phyloP scores from a whole-genome alignment of 768 basidiomycete genomes.

The Termitomyces sp. region DNA sequence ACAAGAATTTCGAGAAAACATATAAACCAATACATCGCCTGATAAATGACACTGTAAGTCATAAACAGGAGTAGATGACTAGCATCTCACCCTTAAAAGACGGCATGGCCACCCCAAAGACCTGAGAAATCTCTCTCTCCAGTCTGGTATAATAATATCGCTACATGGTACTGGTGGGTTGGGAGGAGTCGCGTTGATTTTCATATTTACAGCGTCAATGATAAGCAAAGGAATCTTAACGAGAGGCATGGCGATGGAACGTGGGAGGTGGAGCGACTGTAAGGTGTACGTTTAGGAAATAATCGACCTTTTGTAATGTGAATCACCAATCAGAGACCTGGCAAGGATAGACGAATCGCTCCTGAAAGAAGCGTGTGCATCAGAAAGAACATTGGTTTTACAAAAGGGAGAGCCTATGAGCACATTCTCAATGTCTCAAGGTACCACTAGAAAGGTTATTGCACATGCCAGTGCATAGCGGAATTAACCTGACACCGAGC shows the following conservation, averaged over 20 bases:
- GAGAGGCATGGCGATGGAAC: slow-evolving; percentile 16
- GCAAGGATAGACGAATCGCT: not conserved
- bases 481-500: slow-evolving; percentile 11
- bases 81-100: slow-evolving; percentile 22
- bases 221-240: slow-evolving; percentile 31
- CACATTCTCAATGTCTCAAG: not conserved
- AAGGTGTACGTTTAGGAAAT: not conserved
- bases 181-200: slow-evolving; percentile 30
- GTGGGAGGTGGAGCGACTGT: not conserved
- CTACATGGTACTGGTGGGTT: slow-evolving; percentile 21
- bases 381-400: slow-evolving; percentile 1
- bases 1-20: slow-evolving; percentile 24
- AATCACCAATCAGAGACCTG: slow-evolving; percentile 2
- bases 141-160: slow-evolving; percentile 25
- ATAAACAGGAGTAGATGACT: not conserved
- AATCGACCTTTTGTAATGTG: not conserved
- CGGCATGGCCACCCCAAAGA: slow-evolving; percentile 22
- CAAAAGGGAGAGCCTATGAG: not conserved
- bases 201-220: slow-evolving; percentile 30
- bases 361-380: slow-evolving; percentile 4
- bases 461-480: slow-evolving; percentile 10
- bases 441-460: not conserved
- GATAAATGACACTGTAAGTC: not conserved
- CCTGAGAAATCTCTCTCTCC: slow-evolving; percentile 27
- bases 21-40: slow-evolving; percentile 24